Evolutionary conservation across 495 filamentous ascomycete species (phyloP), one percentile per base, ranked within the genome.

Genomic region (Melanomma pulvis-pyrius): DNA sequence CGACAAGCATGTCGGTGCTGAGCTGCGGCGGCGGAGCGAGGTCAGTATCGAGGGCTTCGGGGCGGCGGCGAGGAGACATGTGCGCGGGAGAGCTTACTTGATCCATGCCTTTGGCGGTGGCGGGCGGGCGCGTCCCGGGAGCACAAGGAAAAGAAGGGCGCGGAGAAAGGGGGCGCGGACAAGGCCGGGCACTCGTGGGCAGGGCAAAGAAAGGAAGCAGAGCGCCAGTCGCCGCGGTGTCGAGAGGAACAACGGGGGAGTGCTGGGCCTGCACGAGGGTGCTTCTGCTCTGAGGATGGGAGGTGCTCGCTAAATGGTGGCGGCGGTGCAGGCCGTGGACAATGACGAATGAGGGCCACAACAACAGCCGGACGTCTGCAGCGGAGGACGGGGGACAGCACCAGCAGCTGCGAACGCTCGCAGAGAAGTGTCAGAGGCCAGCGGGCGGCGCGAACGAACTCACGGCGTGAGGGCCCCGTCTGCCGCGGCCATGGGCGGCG

Each of bases 1-100:
- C 82, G 61, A 86, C 81, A 74, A 88, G 87, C 74, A 79, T 75
- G 56, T 77, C 78, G 70, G 70, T 76, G 86, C 84, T 79, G 51
- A 79, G 68, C 68, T 76, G 63, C 65, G 89, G 32, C 15, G 26
- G 29, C 5, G 19, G 26, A 19, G 17, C n/a, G 11, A 12, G 9
- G 61, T 69, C 55, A 69, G 55, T 36, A 49, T 28, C n/a, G 39
- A 2, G 39, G 39, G 39, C 39, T 44, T 44, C 39, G 56, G 4
- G 53, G 61, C 25, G 66, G 89, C 83, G 80, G 80, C 32, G 78
- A 77, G 24, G 24, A 32, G 28, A 41, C 50, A 56, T 15, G 34
- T 29, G 25, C 77, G 52, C 22, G 21, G 60, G 6, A 26, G 24
- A 66, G 65, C 71, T 72, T 75, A 76, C 74, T 65, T 73, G 74